Percentiles rank a stretch among this genome's conserved stretches.
Conservation (phyloP, 2,329 filamentous ascomycete species). For the Calonectria honghensis region DNA sequence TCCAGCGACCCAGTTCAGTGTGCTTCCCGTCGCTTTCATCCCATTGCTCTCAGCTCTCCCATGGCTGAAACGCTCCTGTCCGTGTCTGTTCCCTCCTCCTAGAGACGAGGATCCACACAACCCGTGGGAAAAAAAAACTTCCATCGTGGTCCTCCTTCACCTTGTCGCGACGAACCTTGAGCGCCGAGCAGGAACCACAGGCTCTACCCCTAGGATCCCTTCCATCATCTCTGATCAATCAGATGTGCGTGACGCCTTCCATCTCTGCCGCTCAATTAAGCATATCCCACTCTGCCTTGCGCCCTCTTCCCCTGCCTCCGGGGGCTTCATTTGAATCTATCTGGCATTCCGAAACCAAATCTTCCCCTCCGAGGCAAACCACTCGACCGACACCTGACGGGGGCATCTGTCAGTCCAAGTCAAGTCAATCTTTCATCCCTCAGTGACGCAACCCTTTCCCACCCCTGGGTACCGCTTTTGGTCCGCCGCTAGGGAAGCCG, state of each 20-base stretch:
- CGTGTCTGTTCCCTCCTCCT: conserved; percentile 11
- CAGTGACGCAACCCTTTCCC: conserved; percentile 22
- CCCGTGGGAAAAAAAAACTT: conserved; percentile 10
- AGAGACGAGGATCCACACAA: conserved; percentile 16
- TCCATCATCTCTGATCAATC: conserved; percentile 2
- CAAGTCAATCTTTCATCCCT: conserved; percentile 26
- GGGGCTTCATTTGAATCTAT: conserved; percentile 19
- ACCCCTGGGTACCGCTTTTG: conserved; percentile 21
- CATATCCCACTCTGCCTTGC: conserved; percentile 10
- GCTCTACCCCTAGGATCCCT: background rate
- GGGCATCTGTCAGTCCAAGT: background rate
- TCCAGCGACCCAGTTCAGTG: conserved; percentile 19
- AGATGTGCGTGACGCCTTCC: conserved; percentile 12
- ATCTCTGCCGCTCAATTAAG: conserved; percentile 14
- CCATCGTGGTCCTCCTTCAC: conserved; percentile 1
- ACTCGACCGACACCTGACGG: conserved; percentile 1
- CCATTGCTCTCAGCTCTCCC: conserved; percentile 27
- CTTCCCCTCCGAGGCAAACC: background rate
- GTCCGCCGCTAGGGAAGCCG: conserved; percentile 9
- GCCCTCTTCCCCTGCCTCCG: conserved; percentile 18
- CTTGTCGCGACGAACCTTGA: conserved; percentile 5
- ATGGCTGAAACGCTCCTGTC: conserved; percentile 33
- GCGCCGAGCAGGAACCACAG: conserved; percentile 1
- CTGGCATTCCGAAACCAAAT: conserved; percentile 20
- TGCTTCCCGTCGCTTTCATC: conserved; percentile 29